These are phyloP conservation scores for Pseudisothecium myosuroides DNA, from an alignment of 225 moss, liverwort and hornwort genomes.

Conservation along the genomic window DNA sequence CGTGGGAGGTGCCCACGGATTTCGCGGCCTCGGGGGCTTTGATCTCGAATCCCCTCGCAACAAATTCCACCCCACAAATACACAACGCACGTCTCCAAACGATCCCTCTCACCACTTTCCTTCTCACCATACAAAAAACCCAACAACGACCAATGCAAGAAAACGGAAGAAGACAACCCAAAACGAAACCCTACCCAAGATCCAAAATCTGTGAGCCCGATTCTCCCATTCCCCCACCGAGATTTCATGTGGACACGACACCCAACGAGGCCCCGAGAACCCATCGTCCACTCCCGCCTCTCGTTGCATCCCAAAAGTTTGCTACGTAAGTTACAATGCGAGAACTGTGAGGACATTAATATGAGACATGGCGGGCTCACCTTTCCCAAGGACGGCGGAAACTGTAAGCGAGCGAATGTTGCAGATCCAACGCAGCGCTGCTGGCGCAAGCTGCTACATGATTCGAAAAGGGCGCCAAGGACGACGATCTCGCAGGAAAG, in stretches of 20 bases:
- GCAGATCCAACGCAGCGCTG: neutral
- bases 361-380: neutral
- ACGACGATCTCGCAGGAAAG: neutral
- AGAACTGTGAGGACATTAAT: neutral
- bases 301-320: neutral
- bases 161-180: neutral
- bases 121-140: neutral
- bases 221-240: neutral
- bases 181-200: neutral
- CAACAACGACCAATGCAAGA: neutral
- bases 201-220: neutral
- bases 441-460: neutral
- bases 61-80: neutral
- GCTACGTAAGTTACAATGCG: neutral
- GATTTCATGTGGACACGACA: neutral
- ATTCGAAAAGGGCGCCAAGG: neutral
- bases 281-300: neutral
- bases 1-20: too few species aligned
- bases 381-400: neutral
- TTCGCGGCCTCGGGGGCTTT: too few species aligned
- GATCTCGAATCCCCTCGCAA: neutral
- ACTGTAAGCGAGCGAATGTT: neutral
- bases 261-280: neutral
- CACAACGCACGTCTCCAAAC: neutral
- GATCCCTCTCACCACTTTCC: neutral